Percentiles rank a stretch among this genome's conserved stretches.
These are phyloP conservation scores for Hypoxylon sp. DNA, from an alignment of 2,329 filamentous ascomycete species.

Conservation along the genomic window DNA sequence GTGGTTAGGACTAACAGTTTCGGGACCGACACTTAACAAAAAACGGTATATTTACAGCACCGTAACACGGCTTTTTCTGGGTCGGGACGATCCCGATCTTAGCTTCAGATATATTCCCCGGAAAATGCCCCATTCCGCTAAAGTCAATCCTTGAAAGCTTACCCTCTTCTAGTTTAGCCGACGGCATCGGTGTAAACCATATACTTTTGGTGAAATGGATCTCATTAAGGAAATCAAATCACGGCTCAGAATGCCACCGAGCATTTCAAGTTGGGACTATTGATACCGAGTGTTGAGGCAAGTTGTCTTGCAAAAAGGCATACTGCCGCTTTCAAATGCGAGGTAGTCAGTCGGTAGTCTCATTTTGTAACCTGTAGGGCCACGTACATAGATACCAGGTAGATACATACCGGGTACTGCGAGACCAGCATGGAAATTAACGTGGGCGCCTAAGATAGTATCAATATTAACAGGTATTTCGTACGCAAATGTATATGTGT, in stretches of 20 bases:
- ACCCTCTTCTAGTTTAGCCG: not conserved
- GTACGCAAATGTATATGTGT: no score
- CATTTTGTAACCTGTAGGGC: no score
- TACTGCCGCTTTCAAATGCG: no score
- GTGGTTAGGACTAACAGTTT: not conserved
- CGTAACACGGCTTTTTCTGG: not conserved
- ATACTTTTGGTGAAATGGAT: not conserved
- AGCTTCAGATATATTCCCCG: slow-evolving; percentile 5
- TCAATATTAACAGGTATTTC: no score
- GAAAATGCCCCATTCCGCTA: not conserved
- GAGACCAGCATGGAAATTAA: no score
- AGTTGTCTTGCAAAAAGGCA: no score
- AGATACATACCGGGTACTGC: no score
- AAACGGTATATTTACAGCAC: slow-evolving; percentile 1
- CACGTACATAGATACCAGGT: no score
- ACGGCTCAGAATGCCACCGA: not conserved
- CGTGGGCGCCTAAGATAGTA: no score
- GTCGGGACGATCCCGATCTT: not conserved
- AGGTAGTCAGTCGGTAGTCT: no score
- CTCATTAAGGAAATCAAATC: not conserved
- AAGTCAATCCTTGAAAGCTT: not conserved
- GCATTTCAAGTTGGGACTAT: no score
- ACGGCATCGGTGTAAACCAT: not conserved
- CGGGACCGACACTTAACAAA: not conserved
- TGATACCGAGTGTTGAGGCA: no score